Evolutionary conservation across 108 stramenopile genomes (phyloP), one percentile per base, ranked within the genome.

Genomic region (Stephanodiscus minutulus): DNA sequence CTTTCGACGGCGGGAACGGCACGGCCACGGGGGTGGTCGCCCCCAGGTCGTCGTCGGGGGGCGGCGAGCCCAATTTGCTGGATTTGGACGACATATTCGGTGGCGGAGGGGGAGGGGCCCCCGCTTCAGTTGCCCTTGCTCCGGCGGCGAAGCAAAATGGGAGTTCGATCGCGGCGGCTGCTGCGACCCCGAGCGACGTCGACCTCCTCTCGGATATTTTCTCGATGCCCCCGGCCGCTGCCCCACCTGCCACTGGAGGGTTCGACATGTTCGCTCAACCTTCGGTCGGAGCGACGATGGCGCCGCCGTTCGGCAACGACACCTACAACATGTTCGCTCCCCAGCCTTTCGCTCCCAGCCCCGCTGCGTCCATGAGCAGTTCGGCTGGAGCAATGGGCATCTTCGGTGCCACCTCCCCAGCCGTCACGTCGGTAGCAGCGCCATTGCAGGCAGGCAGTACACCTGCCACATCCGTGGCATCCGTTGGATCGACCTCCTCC

Each of bases 41-140:
- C 9, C 41, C 48, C 29, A 76, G 60, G 15, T 27, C 69, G 41
- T 44, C 78, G 18, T 70, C 79, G 24, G 76, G 80, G 50, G 67
- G 71, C 76, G 92, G 90, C n/a, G 91, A 89, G 29, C 67, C 77
- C 1, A 77, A 75, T 49, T 81, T 94, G 36, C 74, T 96, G 49
- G 95, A 97, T 70, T 74, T 99, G 49, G 86, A 91, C 36, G 96
- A 94, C 66, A 97, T 98, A n/a, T 96, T 97, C 63, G 97, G 95
- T n/a, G 86, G 91, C 11, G 85, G 76, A 17, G 64, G 37, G 44
- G 52, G 70, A 7, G 61, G 77, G 15, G 56, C 74, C 36, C 56
- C 81, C n/a, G 58, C 65, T 60, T 72, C 84, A 21, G 73, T 66
- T 24, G 70, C 74, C 25, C 27, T 39, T 39, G 33, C 68, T 20